Base-by-base conservation (phyloP, 495 filamentous ascomycete genomes). In the Pseudoneurospora amorphoporcata region DNA sequence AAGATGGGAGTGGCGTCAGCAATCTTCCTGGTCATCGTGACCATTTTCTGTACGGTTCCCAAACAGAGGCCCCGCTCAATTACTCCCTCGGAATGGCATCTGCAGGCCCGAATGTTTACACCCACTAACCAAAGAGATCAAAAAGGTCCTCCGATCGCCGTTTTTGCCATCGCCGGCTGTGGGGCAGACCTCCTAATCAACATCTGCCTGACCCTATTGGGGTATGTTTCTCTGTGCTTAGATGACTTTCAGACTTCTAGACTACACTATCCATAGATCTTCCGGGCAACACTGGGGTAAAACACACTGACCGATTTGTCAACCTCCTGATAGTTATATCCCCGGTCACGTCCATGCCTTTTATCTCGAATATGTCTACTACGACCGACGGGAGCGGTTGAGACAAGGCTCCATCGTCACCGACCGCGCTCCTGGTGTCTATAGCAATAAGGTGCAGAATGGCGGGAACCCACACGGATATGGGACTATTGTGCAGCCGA, bases 341-440 rank as follows among this genome's bases (percentile, higher is more conserved):
- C 93, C 93, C 1, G 92, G 92, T 8, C 90, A 95, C 74, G 87
- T 97, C 37, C 95, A 97, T 78, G 95, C 93, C 8, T 97, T 96
- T 83, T 98, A 98, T 78, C 76, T 97, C 71, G 90, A 94, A 81
- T 97, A 92, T 76, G 87, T 96, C 68, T 97, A 95, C 79, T 97
- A 91, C 76, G 84, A 92, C 40, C 90, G 91, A 16, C 85, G 86
- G 70, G 87, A 91, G 58, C 84, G 88, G 45, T 83, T 84, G 32
- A 78, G 83, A 16, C 75, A 82, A 3, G 91, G 91, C 12, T 77
- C 83, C 3, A 76, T 84, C 43, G 78, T 81, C 3, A 77, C 79
- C 43, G 72, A 77, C 7, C 83, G 84, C 10, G 93, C 92, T 0
- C 89, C 92, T 0, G 90, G 91, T 17, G 89, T 98, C 7, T 98